Conservation (phyloP, 441 rosid genomes). For the Jatropha podagrica region DNA sequence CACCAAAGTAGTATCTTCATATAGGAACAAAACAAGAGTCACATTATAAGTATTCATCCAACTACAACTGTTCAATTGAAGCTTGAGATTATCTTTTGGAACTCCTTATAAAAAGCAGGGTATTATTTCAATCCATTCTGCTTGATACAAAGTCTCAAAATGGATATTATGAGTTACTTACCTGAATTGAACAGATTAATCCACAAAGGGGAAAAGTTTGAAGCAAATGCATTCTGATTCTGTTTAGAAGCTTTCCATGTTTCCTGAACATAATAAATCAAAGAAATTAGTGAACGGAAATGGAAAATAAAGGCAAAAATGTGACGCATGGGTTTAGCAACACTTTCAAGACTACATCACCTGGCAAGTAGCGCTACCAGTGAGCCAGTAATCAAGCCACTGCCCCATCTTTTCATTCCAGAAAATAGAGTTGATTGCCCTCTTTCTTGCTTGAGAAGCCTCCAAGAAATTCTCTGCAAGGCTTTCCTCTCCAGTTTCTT, state of each 20-base stretch:
- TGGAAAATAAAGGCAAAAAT: not conserved
- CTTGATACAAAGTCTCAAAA: not conserved
- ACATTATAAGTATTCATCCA: not conserved
- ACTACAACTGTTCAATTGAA: not conserved
- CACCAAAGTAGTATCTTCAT: constrained; percentile 52
- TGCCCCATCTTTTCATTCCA: constrained; percentile 78
- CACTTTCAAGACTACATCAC: constrained; percentile 14
- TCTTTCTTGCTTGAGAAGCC: constrained; percentile 60
- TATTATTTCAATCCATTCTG: not conserved
- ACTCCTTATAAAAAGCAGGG: not conserved
- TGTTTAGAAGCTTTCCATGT: constrained; percentile 59
- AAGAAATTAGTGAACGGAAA: not conserved
- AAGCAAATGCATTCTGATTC: constrained; percentile 65
- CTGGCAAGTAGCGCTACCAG: constrained; percentile 29
- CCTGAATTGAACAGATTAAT: constrained; percentile 66
- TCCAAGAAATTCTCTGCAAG: constrained; percentile 43
- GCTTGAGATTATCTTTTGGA: not conserved
- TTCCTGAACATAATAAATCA: constrained; percentile 37
- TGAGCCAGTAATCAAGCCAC: constrained; percentile 85
- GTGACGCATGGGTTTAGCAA: not conserved
- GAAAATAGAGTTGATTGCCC: constrained; percentile 55
- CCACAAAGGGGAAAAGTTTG: constrained; percentile 87
- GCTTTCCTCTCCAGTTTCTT: constrained; percentile 44
- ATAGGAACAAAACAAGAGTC: constrained; percentile 3
- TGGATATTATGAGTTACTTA: constrained; percentile 25